A percentile compares a stretch with the other conserved stretches of the same genome.
Evolutionary conservation across 1,284 basidiomycete species (phyloP).

Genomic region (Hortiboletus rubellus): DNA sequence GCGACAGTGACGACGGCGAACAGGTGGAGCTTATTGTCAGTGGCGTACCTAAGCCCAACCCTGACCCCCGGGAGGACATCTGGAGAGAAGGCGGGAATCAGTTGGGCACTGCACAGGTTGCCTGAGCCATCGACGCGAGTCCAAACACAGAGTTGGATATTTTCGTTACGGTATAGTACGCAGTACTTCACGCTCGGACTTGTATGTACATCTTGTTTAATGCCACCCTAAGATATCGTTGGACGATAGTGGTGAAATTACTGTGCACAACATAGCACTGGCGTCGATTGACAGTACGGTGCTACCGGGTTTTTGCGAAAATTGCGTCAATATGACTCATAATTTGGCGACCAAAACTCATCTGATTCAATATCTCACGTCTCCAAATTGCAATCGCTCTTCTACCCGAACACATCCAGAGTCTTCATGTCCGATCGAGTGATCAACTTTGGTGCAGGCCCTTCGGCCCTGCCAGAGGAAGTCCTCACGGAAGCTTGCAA

Average conservation of each 20-base stretch:
- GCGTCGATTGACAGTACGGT: background rate
- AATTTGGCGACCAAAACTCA: background rate
- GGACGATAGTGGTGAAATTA: background rate
- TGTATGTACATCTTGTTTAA: background rate
- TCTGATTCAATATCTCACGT: background rate
- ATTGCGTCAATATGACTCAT: conserved; percentile 1
- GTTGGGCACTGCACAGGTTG: background rate
- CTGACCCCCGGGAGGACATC: conserved; percentile 35
- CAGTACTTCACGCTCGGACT: background rate
- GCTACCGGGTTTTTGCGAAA: background rate
- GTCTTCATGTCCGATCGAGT: conserved; percentile 42
- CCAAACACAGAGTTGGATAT: background rate
- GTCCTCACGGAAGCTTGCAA: conserved; percentile 81
- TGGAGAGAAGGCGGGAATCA: conserved; percentile 38
- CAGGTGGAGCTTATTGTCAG: conserved; percentile 29
- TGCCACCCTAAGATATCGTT: background rate
- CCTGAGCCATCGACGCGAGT: conserved; percentile 13
- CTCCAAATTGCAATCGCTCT: background rate
- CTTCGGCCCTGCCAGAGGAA: conserved; percentile 80
- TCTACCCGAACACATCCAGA: background rate
- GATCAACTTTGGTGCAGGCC: conserved; percentile 91
- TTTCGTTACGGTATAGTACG: background rate
- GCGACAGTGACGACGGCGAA: conserved; percentile 16
- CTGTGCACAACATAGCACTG: too few relatives aligned
- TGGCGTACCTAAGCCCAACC: conserved; percentile 28